Percentiles rank a stretch among this genome's conserved stretches.
phyloP scores from a whole-genome alignment of 1,139 yeast species.

The Yueomyces sp. region DNA sequence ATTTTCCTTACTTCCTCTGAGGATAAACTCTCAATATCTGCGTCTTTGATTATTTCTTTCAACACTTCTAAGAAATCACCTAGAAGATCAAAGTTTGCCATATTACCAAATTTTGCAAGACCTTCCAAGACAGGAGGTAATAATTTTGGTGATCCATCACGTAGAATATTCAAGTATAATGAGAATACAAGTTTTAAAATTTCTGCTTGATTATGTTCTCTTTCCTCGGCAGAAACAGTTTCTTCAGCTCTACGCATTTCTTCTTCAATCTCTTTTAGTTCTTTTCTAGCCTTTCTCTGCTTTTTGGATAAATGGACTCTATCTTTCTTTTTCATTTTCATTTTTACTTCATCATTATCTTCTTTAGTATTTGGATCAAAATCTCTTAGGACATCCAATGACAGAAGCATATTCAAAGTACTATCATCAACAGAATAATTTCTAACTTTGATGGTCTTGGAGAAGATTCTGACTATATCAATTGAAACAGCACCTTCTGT shows the following conservation, averaged over 20 bases:
- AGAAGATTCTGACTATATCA: conserved; percentile 55
- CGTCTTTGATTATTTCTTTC: conserved; percentile 57
- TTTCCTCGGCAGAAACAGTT: conserved; percentile 73
- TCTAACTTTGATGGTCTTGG: conserved; percentile 62
- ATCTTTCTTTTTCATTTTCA: conserved; percentile 66
- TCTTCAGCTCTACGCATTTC: conserved; percentile 83
- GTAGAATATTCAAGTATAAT: conserved; percentile 66
- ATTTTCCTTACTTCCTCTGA: conserved; percentile 48
- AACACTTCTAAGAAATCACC: conserved; percentile 88
- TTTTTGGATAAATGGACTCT: conserved; percentile 81
- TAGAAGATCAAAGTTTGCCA: conserved; percentile 81
- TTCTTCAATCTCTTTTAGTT: conserved; percentile 73
- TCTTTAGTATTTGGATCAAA: conserved; percentile 54
- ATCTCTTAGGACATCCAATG: conserved; percentile 65
- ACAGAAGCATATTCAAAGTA: conserved; percentile 59
- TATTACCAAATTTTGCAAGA: conserved; percentile 75
- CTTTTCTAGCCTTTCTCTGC: conserved; percentile 78
- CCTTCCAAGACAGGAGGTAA: conserved; percentile 90
- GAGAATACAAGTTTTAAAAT: conserved; percentile 61
- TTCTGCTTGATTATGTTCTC: conserved; percentile 77
- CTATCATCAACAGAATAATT: conserved; percentile 76
- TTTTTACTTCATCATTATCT: conserved; percentile 30
- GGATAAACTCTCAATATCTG: conserved; percentile 31
- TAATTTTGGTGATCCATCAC: conserved; percentile 47
- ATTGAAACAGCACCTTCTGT: conserved; percentile 69